These are phyloP conservation scores for Hanseniaspora meyeri DNA, from an alignment of 805 yeast genomes.

Conservation along the genomic window DNA sequence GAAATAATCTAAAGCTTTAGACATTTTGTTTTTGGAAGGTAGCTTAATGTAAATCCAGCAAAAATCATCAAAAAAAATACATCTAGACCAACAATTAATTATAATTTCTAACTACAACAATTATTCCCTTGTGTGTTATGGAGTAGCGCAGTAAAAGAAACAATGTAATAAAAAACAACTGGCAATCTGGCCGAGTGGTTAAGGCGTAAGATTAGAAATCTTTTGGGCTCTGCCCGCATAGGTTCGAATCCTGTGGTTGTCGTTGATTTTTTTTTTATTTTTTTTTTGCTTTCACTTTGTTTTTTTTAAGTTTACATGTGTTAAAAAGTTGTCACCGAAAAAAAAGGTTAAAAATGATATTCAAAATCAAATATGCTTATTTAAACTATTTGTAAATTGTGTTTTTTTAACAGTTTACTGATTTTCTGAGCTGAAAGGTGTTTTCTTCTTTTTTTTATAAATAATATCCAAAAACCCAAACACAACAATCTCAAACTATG, in stretches of 20 bases:
- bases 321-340: no score
- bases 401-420: not conserved
- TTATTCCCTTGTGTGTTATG: no score
- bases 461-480: not conserved
- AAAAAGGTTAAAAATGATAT: not conserved
- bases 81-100: not conserved
- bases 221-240: conserved; percentile 50
- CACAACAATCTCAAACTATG: not conserved
- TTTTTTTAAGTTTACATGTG: not conserved
- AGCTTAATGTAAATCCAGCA: no score
- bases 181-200: conserved; percentile 28
- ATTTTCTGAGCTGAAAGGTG: not conserved
- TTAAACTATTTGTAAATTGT: not conserved
- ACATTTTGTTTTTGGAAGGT: no score
- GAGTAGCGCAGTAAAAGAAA: no score
- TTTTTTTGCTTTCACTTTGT: not conserved
- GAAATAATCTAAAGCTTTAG: no score
- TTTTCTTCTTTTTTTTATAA: not conserved
- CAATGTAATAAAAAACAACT: conserved; percentile 14
- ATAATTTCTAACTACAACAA: not conserved
- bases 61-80: no score
- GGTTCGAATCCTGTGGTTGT: conserved; percentile 67
- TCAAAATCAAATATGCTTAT: no score
- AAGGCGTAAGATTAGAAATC: conserved; percentile 53
- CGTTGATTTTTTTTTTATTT: conserved; percentile 31